These are phyloP conservation scores for Bruguiera gymnorhiza DNA, from an alignment of 345 rosid species.

Conservation along the genomic window DNA sequence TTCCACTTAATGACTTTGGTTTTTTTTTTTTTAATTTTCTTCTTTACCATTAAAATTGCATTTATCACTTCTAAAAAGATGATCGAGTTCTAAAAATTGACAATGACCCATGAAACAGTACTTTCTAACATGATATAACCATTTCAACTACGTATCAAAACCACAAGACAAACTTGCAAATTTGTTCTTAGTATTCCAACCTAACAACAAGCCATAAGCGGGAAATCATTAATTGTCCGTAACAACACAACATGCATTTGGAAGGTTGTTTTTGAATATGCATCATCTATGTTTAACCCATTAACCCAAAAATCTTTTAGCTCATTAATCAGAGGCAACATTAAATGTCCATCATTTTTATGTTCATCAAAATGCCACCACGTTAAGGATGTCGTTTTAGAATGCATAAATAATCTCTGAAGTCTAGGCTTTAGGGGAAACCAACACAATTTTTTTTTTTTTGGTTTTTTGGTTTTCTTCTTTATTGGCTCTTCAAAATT, in stretches of 20 bases:
- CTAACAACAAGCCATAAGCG: too few relatives aligned
- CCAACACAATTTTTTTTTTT: background rate
- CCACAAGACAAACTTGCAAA: background rate
- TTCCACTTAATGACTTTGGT: background rate
- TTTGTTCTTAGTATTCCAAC: too few relatives aligned
- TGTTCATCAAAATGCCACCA: background rate
- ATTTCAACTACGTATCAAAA: background rate
- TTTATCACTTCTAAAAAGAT: background rate
- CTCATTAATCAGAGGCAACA: too few relatives aligned
- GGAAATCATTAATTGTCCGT: too few relatives aligned
- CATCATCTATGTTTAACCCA: too few relatives aligned
- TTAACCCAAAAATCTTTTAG: too few relatives aligned
- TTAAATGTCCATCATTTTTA: background rate
- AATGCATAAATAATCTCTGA: conserved; percentile 6
- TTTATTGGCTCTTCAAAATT: background rate
- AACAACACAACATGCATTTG: too few relatives aligned
- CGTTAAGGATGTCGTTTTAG: background rate
- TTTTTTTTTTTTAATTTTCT: background rate
- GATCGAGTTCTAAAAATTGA: background rate
- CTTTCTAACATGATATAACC: background rate
- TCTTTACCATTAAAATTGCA: background rate
- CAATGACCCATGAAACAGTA: conserved; percentile 7
- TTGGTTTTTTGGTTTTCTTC: too few relatives aligned
- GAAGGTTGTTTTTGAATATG: too few relatives aligned
- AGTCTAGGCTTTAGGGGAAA: conserved; percentile 15